These are phyloP conservation scores for Termitomyces sp. DNA, from an alignment of 768 basidiomycete species.

Conservation along the genomic window DNA sequence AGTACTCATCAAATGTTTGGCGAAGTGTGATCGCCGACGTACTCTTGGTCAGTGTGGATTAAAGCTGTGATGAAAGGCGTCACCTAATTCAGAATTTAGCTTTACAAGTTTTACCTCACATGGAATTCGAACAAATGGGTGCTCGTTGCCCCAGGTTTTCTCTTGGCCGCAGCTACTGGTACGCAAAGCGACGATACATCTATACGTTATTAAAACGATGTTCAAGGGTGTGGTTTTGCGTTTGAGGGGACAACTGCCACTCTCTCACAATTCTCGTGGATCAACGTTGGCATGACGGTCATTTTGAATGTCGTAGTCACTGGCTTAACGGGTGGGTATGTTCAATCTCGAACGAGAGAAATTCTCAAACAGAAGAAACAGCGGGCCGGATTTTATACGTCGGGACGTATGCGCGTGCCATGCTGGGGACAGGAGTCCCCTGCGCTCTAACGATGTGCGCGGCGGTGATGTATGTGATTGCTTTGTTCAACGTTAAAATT, in stretches of 20 bases:
- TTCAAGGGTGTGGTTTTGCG: constrained; percentile 18
- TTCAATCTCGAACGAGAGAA: background rate
- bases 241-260: constrained; percentile 15
- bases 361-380: constrained; percentile 11
- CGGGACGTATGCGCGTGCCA: constrained; percentile 22
- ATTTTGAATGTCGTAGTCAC: constrained; percentile 34
- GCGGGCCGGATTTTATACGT: constrained; percentile 37
- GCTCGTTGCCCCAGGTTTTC: constrained; percentile 12
- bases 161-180: constrained; percentile 19
- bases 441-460: constrained; percentile 31
- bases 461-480: constrained; percentile 31
- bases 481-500: background rate
- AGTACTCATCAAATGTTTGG: background rate
- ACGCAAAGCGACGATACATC: background rate
- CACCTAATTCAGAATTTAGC: constrained; percentile 1
- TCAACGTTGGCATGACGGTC: constrained; percentile 33
- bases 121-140: constrained; percentile 15
- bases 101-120: constrained; percentile 21
- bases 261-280: constrained; percentile 27
- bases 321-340: constrained; percentile 29
- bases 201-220: background rate
- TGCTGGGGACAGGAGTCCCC: constrained; percentile 28
- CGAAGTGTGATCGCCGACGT: constrained; percentile 17
- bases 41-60: constrained; percentile 12
- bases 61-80: background rate